Evolutionary conservation across 192 early-diverging fungal genomes (phyloP), one percentile per base, ranked within the genome.

Genomic region (Gorgonomyces haynaldii): DNA sequence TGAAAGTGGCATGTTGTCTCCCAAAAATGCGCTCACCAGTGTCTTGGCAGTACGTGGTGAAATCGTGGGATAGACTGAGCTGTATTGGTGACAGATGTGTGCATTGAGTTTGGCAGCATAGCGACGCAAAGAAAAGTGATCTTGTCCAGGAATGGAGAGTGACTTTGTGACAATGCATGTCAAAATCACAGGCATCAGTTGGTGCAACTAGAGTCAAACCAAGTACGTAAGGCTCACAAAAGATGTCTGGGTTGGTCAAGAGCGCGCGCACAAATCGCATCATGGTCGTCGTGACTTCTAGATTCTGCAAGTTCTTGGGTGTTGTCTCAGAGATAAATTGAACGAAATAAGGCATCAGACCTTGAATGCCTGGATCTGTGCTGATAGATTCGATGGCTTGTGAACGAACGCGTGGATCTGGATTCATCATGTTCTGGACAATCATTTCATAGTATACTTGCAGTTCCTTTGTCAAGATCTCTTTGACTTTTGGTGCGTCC

Each of bases 401-500:
- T 74, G 65, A 35, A 75, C 72, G n/a, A 92, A 45, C 1, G 76
- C 67, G 21, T 81, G 24, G 76, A 15, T 84, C 79, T 9, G 60
- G 45, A 51, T 83, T 84, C 24, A 82, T 47, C 28, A 95, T 60
- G 6, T 82, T 73, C 38, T 85, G 85, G 3, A 84, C 89, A 29
- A 96, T 81, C 39, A 85, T 82, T 42, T 97, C 92, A 45, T 84
- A 95, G 62, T 95, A 99, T 48, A 91, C 67, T 61, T 93, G 86
- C 15, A 96, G 62, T 62, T 97, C 92, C 60, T 84, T 84, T 12
- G 93, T 91, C 35, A 99, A 60, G 4, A 90, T 82, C 45, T 85
- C 76, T 61, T 95, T 93, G 27, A 96, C 89, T 19, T 89, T 62
- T 12, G 82, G 76, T 34, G 83, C 82, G 2, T 46, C 51, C 46